Evolutionary conservation across 1,139 yeast species (phyloP), one percentile per base, ranked within the genome.

Genomic region (Blastobotrys elegans): DNA sequence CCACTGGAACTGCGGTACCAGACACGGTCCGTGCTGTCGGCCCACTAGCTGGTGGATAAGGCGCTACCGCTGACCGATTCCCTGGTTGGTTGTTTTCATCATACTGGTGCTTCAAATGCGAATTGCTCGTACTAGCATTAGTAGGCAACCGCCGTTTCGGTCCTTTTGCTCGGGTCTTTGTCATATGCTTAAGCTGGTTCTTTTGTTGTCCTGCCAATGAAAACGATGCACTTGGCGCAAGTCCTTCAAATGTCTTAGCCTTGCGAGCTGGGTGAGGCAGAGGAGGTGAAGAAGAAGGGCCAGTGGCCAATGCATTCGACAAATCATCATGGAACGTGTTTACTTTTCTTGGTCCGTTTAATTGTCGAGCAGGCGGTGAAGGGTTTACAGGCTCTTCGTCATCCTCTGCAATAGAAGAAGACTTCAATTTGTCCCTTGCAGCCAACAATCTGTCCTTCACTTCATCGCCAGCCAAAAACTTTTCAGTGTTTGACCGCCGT

Each of bases 81-180:
- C 31, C 40, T 26, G 40, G 40, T 18, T 18, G 26, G 2, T 16
- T 34, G 13, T 34, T 34, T 10, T 11, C 38, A 11, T 34, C 38
- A 37, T 22, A 2, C 11, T 13, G 8, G 30, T 24, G 30, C n/a
- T 37, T 16, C 31, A 24, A 26, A n/a, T 36, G 27, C 24, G 51
- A 69, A 34, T 16, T 10, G 31, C n/a, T 37, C 18, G 3, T 4
- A 7, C 24, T 21, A 4, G 43, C 42, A 52, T 68, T 27, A 20
- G 70, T 74, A 0, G 95, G 95, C 33, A 80, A 72, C 53, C 84
- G 73, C 59, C 95, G 71, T 61, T 76, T 82, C 2, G 95, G 95
- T 0, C 95, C 95, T 57, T 75, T 80, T 3, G 89, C 69, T 52
- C 95, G 71, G 0, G 68, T 57, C 61, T 84, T 85, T 40, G 76